phyloP scores from a whole-genome alignment of 78 protist species.

The Protostelium mycophagum region DNA sequence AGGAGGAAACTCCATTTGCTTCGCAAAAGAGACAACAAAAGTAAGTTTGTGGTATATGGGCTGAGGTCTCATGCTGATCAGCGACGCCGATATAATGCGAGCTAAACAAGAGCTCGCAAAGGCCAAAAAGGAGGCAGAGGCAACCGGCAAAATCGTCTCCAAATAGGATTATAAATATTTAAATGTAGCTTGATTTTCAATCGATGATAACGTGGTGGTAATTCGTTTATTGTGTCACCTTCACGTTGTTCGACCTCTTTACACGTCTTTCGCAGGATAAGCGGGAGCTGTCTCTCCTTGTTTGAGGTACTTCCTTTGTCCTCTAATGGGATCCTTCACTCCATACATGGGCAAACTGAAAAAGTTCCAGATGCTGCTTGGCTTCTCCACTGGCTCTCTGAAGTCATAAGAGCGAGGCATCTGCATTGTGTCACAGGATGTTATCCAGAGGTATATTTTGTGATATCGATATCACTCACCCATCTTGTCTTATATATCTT shows the following conservation, averaged over 20 bases:
- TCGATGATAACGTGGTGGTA: too few species aligned
- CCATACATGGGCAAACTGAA: neutral
- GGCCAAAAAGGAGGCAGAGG: neutral
- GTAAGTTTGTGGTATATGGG: neutral
- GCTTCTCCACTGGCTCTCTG: too few species aligned
- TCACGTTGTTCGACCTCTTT: neutral
- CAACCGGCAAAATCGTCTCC: neutral
- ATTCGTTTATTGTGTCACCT: too few species aligned
- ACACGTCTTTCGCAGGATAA: neutral
- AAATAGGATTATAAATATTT: too few species aligned
- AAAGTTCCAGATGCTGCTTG: neutral
- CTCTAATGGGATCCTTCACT: neutral
- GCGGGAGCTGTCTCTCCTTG: neutral
- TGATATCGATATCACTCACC: neutral
- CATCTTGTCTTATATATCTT: neutral
- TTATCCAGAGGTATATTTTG: too few species aligned
- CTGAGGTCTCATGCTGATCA: neutral
- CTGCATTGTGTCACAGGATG: neutral
- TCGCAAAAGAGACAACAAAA: neutral
- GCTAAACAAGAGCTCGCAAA: neutral
- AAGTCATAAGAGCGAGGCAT: too few species aligned
- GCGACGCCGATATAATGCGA: neutral
- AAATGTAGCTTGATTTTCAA: too few species aligned
- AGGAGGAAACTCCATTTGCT: neutral
- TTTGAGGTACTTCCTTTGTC: neutral